Evolutionary conservation across 306 rosid species (phyloP).

Genomic region (Spatholobus suberectus): DNA sequence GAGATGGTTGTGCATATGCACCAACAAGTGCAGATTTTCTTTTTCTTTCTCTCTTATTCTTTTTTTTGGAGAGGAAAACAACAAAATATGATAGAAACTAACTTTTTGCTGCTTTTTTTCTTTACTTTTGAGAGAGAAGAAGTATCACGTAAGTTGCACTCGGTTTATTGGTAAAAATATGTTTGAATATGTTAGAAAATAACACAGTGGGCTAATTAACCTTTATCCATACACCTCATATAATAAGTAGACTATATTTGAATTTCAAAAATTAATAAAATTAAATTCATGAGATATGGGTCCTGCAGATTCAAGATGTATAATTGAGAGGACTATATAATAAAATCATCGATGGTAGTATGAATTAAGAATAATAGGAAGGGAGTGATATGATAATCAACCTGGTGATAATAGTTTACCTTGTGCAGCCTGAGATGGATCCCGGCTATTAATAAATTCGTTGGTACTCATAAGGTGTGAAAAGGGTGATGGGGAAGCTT

Average conservation of each 20-base stretch:
- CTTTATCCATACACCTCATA: neutral
- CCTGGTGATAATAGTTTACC: slow-evolving; percentile 22
- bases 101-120: neutral
- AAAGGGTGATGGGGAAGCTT: slow-evolving; percentile 40
- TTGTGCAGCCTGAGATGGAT: slow-evolving; percentile 32
- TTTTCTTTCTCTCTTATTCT: too few species aligned
- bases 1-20: neutral
- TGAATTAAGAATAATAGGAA: neutral
- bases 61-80: neutral
- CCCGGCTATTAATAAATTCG: slow-evolving; percentile 1
- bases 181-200: neutral
- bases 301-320: neutral
- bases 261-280: neutral
- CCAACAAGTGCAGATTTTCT: neutral
- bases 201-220: neutral
- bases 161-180: slow-evolving; percentile 26
- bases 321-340: neutral
- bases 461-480: slow-evolving; percentile 27
- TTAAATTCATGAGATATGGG: slow-evolving; percentile 6
- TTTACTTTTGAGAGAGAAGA: neutral
- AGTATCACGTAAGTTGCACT: slow-evolving; percentile 35
- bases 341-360: neutral
- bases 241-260: neutral
- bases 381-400: neutral
- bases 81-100: neutral